Evolutionary conservation across 2,329 filamentous ascomycete species (phyloP), one percentile per base, ranked within the genome.

Genomic region (Fusarium albidum): DNA sequence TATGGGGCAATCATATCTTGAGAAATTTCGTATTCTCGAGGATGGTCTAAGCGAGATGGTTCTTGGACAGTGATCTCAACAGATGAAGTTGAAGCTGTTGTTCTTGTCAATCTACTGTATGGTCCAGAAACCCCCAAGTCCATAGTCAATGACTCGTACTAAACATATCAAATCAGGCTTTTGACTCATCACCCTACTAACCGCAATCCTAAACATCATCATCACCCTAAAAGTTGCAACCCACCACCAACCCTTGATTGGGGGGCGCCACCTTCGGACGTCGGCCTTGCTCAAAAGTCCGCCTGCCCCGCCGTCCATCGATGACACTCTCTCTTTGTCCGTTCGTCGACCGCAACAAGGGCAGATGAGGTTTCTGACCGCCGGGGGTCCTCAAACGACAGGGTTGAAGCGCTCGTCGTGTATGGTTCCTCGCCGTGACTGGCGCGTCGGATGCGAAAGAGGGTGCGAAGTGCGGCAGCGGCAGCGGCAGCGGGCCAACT

Each of bases 211-310:
- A 39, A 50, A 15, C 21, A 28, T 34, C 33, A n/a, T n/a, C n/a
- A n/a, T n/a, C n/a, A n/a, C 15, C 12, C 15, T 6, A 9, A n/a
- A n/a, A n/a, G n/a, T n/a, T n/a, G n/a, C n/a, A n/a, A n/a, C n/a
- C n/a, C n/a, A n/a, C n/a, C n/a, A n/a, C n/a, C 17, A 14, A 12
- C 33, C 32, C 39, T 46, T 52, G 37, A 52, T 57, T 59, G 52
- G 58, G 42, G 33, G 51, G 43, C 55, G 57, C 52, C 42, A n/a
- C n/a, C n/a, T n/a, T 70, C 68, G 68, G 68, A 71, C 68, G 57
- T 70, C 68, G 68, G 68, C 21, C 40, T 67, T 59, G 46, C 9
- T 35, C 12, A 26, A 55, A 61, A 68, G 61, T 64, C 68, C 68
- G 68, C 53, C n/a, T n/a, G n/a, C n/a, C n/a, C n/a, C n/a, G n/a